Evolutionary conservation across 345 rosid species (phyloP), one percentile per base, ranked within the genome.

Genomic region (Arabidopsis thaliana): DNA sequence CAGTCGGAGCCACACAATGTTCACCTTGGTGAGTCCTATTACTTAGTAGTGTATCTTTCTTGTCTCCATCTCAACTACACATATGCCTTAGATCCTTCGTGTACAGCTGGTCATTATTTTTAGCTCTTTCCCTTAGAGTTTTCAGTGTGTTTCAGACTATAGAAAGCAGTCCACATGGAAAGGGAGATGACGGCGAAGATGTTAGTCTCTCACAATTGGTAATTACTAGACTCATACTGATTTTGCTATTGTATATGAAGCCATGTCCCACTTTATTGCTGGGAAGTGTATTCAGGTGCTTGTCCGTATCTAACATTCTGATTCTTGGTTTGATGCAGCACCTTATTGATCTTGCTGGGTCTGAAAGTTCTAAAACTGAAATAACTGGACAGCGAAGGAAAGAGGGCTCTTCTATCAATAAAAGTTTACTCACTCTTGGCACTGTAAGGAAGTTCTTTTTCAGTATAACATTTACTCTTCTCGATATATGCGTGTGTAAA

Each of bases 291-390:
- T 46, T 32, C 40, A 37, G 33, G 38, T 52, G 57, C 32, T 41
- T 28, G 2, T 67, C 32, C 56, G 55, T 64, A 12, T 51, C 74
- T 56, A 59, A 67, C 32, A 59, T 38, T 14, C 59, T 36, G 71
- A 28, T 78, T 57, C 24, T 71, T 72, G 66, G n/a, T 62, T 79
- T 3, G 4, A 61, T 81, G 61, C 85, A 96, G 99, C 94, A 96
- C 85, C 84, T 96, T 85, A 96, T 96, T 45, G 99, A 96, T 87
- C 89, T 96, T 45, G 99, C 99, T 77, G 99, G 98, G 74, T 96
- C 99, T 53, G 99, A 96, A 85, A 96, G 99, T 78, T 91, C 99
- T 74, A 96, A 96, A 85, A 88, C 98, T 40, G 99, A 96, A 82
- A 93, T 97, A 71, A 88, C 91, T 65, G 99, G 99, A 57, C 72